A percentile compares a stretch with the other conserved stretches of the same genome.
Evolutionary conservation across 2,329 filamentous ascomycete genomes (phyloP).

Genomic region (Stachybotrys chartarum): DNA sequence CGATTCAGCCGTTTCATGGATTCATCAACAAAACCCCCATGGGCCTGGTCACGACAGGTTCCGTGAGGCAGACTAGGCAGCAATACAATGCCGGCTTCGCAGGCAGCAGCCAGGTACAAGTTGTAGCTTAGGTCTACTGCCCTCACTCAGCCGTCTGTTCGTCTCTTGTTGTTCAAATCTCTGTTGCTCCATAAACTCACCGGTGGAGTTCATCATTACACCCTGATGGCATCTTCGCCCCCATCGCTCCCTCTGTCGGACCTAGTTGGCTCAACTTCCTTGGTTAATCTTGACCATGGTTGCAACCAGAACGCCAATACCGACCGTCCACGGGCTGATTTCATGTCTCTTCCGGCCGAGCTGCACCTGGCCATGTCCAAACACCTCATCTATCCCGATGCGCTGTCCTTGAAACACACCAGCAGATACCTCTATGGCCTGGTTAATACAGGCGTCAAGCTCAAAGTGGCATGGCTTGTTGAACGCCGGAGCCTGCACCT

Average conservation of each 20-base stretch:
- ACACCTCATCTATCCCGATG: conserved; percentile 62
- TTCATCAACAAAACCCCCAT: not conserved
- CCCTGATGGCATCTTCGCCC: no score
- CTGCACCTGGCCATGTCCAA: conserved; percentile 57
- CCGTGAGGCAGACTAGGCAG: not conserved
- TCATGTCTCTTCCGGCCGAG: conserved; percentile 54
- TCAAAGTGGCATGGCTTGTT: conserved; percentile 65
- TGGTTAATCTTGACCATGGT: not conserved
- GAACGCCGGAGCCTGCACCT: conserved; percentile 56
- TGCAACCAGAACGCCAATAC: not conserved
- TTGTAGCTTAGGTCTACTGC: not conserved
- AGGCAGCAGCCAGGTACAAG: conserved; percentile 18
- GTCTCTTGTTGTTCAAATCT: no score
- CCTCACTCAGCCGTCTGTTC: not conserved
- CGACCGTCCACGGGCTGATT: not conserved
- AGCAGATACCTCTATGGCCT: conserved; percentile 55
- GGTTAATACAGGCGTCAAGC: conserved; percentile 56
- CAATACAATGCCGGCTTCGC: not conserved
- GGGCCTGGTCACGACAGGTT: not conserved
- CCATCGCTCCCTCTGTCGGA: no score
- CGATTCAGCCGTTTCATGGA: not conserved
- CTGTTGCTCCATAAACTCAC: no score
- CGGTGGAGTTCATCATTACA: no score
- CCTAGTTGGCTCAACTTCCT: not conserved
- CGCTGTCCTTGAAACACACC: conserved; percentile 62